Evolutionary conservation across 176 grass and related monocot species (phyloP).

Genomic region (Alloteropsis semialata): DNA sequence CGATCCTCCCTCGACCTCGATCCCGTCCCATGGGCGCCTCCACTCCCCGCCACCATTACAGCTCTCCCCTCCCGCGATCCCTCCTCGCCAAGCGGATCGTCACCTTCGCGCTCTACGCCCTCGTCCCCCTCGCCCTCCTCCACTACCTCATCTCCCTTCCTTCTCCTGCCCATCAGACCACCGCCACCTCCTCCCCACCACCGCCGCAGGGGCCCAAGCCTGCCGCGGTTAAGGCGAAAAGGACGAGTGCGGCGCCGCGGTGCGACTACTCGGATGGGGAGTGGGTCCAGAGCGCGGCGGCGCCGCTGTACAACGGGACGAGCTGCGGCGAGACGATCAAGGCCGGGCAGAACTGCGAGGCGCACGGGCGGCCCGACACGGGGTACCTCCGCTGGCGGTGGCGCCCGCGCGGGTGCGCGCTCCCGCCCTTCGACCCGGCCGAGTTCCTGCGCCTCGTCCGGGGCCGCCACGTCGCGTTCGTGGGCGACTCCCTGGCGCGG

Average conservation of each 20-base stretch:
- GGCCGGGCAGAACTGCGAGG: conserved; percentile 64
- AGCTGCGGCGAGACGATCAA: conserved; percentile 73
- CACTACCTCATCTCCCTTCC: conserved; percentile 36
- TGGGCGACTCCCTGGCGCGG: conserved; percentile 67
- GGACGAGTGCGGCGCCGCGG: neutral
- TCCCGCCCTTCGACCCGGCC: conserved; percentile 47
- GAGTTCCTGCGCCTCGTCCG: conserved; percentile 49
- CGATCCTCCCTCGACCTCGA: neutral
- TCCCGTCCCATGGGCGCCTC: conserved; percentile 17
- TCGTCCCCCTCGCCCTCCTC: conserved; percentile 41
- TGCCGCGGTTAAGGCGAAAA: neutral
- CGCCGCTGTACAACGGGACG: conserved; percentile 56
- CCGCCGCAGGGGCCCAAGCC: neutral
- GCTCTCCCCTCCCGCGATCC: neutral
- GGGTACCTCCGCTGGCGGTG: conserved; percentile 73
- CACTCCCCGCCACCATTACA: neutral
- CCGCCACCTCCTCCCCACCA: neutral
- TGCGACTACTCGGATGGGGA: conserved; percentile 60
- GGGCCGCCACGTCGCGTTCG: conserved; percentile 65
- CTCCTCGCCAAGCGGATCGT: conserved; percentile 37
- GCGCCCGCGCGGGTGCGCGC: conserved; percentile 49
- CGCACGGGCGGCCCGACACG: conserved; percentile 63
- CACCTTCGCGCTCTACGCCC: conserved; percentile 24
- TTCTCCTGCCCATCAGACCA: neutral
- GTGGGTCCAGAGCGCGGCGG: conserved; percentile 41